A percentile compares a stretch with the other conserved stretches of the same genome.
phyloP scores from a whole-genome alignment of 176 grass and related monocot genomes.

The Urochloa ruziziensis region DNA sequence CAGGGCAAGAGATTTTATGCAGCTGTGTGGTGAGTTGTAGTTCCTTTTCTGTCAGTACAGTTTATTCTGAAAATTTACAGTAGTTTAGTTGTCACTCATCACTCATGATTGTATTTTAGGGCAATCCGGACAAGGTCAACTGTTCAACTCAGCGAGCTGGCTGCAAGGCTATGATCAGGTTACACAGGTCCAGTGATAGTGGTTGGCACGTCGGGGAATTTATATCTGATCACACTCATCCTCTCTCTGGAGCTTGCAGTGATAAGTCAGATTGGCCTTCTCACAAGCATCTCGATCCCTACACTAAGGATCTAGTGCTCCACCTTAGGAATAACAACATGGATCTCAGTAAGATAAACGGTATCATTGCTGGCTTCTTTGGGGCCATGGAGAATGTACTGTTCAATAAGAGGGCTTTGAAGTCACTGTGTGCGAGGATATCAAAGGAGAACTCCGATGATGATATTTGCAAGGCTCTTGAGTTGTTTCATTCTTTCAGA shows the following conservation, averaged over 20 bases:
- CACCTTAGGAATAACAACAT: constrained; percentile 1
- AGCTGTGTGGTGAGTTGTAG: not conserved
- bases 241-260: not conserved
- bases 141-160: not conserved
- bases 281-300: constrained; percentile 1
- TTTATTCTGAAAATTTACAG: not conserved
- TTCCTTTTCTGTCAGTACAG: not conserved
- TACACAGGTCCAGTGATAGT: constrained; percentile 7
- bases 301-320: not conserved
- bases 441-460: not conserved
- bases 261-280: not conserved
- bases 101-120: not conserved
- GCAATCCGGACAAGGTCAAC: not conserved
- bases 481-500: constrained; percentile 15
- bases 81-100: not conserved
- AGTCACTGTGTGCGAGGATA: not conserved
- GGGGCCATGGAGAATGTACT: not conserved
- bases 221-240: constrained; percentile 3
- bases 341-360: not conserved
- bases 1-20: not conserved
- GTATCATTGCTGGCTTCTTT: not conserved
- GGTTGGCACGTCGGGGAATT: not conserved
- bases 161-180: constrained; percentile 16
- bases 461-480: not conserved
- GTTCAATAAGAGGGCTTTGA: not conserved